Evolutionary conservation across 164 flowering plant species (phyloP).

Genomic region (Litsea cubeba): DNA sequence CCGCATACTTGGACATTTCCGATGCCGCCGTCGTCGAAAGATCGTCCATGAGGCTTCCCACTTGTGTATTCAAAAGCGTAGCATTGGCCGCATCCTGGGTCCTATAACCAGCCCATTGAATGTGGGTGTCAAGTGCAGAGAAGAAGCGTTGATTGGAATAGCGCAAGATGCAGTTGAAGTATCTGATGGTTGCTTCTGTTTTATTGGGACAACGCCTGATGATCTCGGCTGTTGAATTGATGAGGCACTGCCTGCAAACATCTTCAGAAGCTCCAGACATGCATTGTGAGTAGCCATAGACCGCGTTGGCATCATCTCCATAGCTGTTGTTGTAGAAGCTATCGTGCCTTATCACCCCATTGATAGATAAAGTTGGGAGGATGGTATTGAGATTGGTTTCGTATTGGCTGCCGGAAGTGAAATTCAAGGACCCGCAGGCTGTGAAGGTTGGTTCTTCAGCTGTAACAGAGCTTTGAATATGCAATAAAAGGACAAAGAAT

Average conservation of each 20-base stretch:
- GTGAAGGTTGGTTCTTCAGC: not conserved
- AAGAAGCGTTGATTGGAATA: constrained; percentile 23
- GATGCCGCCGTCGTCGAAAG: constrained; percentile 20
- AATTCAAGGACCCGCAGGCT: not conserved
- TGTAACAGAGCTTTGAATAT: not conserved
- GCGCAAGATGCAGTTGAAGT: constrained; percentile 10
- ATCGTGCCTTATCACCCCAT: not conserved
- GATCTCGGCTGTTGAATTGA: not conserved
- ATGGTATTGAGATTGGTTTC: not conserved
- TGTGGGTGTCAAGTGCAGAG: not conserved
- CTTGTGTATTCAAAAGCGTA: not conserved
- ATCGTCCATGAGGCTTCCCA: constrained; percentile 5
- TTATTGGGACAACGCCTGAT: not conserved
- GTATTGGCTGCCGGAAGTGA: not conserved
- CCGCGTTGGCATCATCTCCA: not conserved
- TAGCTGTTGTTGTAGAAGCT: not conserved
- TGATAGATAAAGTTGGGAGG: not conserved
- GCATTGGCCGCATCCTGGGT: not conserved
- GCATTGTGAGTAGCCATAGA: not conserved
- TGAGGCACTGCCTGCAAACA: constrained; percentile 12
- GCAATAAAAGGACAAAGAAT: not conserved
- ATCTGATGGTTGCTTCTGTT: not conserved
- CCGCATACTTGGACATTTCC: constrained; percentile 18
- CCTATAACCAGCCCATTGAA: no score
- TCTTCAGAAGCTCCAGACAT: not conserved